These are phyloP conservation scores for Senna siamea DNA, from an alignment of 306 rosid species.

Conservation along the genomic window DNA sequence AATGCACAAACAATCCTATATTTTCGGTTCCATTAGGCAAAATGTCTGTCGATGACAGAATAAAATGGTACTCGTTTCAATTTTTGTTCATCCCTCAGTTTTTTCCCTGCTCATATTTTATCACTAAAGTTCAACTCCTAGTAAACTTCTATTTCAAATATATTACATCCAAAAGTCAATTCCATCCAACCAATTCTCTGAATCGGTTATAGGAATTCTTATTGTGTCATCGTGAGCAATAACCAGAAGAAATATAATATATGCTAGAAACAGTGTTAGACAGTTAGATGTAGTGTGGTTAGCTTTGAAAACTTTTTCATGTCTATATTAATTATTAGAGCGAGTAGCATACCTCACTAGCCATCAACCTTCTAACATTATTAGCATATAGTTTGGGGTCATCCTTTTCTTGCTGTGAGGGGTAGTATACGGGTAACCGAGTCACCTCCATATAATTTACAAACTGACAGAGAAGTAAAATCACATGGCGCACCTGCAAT, in stretches of 20 bases:
- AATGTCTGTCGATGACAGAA: background rate
- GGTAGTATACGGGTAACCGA: conserved; percentile 72
- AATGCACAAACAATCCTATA: too few relatives aligned
- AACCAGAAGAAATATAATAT: background rate
- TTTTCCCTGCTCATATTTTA: background rate
- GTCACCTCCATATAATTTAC: conserved; percentile 82
- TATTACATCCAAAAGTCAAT: background rate
- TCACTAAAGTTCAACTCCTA: background rate
- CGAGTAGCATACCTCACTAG: conserved; percentile 78
- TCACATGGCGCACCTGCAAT: conserved; percentile 85
- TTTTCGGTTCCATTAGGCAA: background rate
- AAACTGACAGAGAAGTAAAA: conserved; percentile 92
- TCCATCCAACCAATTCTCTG: background rate
- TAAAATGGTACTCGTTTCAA: background rate
- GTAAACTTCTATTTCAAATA: background rate
- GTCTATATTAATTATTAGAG: background rate
- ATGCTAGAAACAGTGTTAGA: background rate
- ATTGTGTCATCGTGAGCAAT: background rate
- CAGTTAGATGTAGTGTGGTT: background rate
- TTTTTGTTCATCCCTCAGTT: background rate
- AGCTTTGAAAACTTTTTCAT: conserved; percentile 2
- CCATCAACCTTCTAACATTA: conserved; percentile 88
- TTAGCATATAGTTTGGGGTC: conserved; percentile 77
- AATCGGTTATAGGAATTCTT: background rate
- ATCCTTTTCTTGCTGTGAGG: conserved; percentile 86